Evolutionary conservation across 140 eudicot species (phyloP).

Genomic region (Artemisia princeps): DNA sequence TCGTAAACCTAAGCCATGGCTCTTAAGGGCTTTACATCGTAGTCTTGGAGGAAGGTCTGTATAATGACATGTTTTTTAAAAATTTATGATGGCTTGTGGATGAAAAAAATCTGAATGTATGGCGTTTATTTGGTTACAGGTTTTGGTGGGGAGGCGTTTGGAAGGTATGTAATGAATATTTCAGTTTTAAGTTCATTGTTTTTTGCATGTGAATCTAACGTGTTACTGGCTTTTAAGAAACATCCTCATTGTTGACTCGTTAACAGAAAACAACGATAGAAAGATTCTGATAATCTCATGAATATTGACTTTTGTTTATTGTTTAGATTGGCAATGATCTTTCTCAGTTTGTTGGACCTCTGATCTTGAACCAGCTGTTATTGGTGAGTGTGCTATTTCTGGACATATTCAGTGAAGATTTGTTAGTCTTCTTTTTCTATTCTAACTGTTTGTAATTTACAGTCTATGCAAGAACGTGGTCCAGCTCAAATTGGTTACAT

Average conservation of each 20-base stretch:
- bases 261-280: neutral
- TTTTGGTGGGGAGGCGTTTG: conserved; percentile 89
- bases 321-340: conserved; percentile 85
- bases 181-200: conserved; percentile 6
- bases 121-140: conserved; percentile 30
- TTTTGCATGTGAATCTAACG: conserved; percentile 14
- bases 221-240: conserved; percentile 9
- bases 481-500: conserved; percentile 77
- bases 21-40: conserved; percentile 74
- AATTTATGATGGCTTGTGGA: too few relatives aligned
- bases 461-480: conserved; percentile 80
- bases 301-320: conserved; percentile 21
- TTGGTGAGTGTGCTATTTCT: conserved; percentile 40
- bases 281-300: conserved; percentile 6
- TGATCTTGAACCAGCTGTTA: conserved; percentile 62
- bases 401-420: conserved; percentile 9
- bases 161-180: conserved; percentile 46
- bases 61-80: neutral
- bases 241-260: conserved; percentile 9
- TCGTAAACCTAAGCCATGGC: conserved; percentile 77
- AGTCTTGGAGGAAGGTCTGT: conserved; percentile 87
- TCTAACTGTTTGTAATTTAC: conserved; percentile 28
- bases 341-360: conserved; percentile 85
- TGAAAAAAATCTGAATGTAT: conserved; percentile 7
- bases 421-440: neutral